Evolutionary conservation across 352 stramenopile species (phyloP), one percentile per base, ranked within the genome.

Genomic region (Phytophthora colocasiae): DNA sequence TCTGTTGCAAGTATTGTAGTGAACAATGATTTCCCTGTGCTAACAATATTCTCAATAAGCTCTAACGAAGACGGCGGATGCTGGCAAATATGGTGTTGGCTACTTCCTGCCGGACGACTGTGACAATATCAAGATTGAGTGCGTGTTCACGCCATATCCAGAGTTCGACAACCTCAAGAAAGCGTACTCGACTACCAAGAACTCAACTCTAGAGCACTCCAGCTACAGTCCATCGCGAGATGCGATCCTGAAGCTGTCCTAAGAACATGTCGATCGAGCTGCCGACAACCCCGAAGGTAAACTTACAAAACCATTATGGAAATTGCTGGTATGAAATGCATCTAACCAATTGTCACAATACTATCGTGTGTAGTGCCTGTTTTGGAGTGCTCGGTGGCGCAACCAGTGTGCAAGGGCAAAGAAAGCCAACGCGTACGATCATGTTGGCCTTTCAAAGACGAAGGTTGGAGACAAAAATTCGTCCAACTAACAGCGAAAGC

Each of bases 111-210:
- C 85, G 19, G 75, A 87, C 24, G 70, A 79, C 48, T 95, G 86
- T 49, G 83, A 95, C 73, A 63, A 92, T 61, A 69, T 78, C 48
- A 77, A 40, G n/a, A 58, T 72, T 8, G 31, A 58, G 50, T 93
- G 85, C 55, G 69, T 63, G 51, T 93, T 87, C 71, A 82, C 58
- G 46, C 80, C 80, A 19, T 92, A 93, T 54, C 87, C 87, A 6
- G 83, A 95, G 68, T 91, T 81, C 52, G 67, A 81, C 4, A 86
- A 87, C 66, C 76, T 95, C 39, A 90, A 91, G 63, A 76, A 74
- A 43, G 83, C 83, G 24, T 95, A 90, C 78, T 87, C 80, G 5
- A 86, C 74, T 0, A 93, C 85, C 1, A 74, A 73, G 44, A 63
- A 65, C 14, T 91, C 85, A 27, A 88, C 77, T 0, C 27, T 91